Base-by-base conservation (phyloP, 2,329 filamentous ascomycete genomes). In the Trichophyton benhamiae region DNA sequence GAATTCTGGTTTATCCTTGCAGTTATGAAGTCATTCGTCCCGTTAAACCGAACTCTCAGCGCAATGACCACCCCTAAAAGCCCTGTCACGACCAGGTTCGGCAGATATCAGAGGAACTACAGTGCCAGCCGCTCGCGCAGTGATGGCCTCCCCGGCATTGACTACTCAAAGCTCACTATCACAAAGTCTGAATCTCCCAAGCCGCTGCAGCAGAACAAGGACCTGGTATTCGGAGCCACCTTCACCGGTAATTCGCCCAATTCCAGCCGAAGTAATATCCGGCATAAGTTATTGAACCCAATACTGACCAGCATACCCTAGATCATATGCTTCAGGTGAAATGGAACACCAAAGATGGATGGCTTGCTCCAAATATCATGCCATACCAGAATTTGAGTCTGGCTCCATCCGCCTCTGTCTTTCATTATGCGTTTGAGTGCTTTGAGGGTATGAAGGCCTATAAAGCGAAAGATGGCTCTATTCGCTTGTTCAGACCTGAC, bases 381-480 rank as follows among this genome's bases (percentile, higher is more conserved):
- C 94, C 94, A 20, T 97, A 97, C 80, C 91, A 96, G 77, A 96
- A 96, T 78, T 88, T 99, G 68, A 92, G 89, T 53, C 87, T 99
- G 69, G 94, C 97, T 75, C 94, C 94, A 27, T 90, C 94, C 49
- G 94, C 90, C 38, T 97, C 91, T 78, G 94, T 97, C 65, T 92
- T 99, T 78, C 94, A 99, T 82, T 99, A 99, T 77, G 94, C 90
- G 57, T 97, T 97, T 72, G 89, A 95, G 76, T 94, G 88, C 75
- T 99, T 99, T 76, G 94, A 99, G 80, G 94, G 94, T 68, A 96
- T 97, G 91, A 99, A 99, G 80, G 94, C 94, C 63, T 99, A 99
- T 82, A 95, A 92, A 76, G 90, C 95, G 78, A 84, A 82, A 69
- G 73, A 83, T 49, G 89, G 89, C 68, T 78, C 85, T 63, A 83